Percentiles rank a stretch among this genome's conserved stretches.
These are phyloP conservation scores for Hyphodiscus sp. DNA, from an alignment of 2,329 filamentous ascomycete genomes.

Conservation along the genomic window DNA sequence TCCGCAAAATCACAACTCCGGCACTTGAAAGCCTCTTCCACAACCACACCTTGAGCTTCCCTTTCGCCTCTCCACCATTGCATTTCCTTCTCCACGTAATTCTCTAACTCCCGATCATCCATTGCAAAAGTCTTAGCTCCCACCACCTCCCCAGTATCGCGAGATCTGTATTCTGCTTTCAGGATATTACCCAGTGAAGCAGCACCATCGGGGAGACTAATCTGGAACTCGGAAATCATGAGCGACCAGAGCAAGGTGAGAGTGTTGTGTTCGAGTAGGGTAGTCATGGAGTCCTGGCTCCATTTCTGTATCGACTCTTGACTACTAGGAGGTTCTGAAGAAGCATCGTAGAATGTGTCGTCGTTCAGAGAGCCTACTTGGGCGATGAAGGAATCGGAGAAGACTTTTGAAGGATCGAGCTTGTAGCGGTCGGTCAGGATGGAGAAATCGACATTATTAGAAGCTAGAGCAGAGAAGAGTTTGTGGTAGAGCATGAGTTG, in stretches of 20 bases:
- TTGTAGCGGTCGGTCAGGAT: constrained; percentile 65
- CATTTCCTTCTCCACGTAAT: constrained; percentile 65
- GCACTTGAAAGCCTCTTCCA: constrained; percentile 88
- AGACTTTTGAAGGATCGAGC: constrained; percentile 56
- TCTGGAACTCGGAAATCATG: constrained; percentile 54
- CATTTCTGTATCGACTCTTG: constrained; percentile 24
- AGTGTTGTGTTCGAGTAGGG: constrained; percentile 50
- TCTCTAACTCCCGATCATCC: constrained; percentile 54
- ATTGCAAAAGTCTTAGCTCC: constrained; percentile 59
- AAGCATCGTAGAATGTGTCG: constrained; percentile 50
- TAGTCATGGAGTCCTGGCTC: constrained; percentile 31
- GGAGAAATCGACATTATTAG: constrained; percentile 62
- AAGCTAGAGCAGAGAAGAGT: constrained; percentile 70
- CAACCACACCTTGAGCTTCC: constrained; percentile 63
- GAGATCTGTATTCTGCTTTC: constrained; percentile 46
- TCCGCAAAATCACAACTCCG: constrained; percentile 76
- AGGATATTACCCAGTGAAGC: constrained; percentile 51
- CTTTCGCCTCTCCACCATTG: constrained; percentile 83
- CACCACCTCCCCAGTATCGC: constrained; percentile 42
- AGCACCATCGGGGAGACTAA: constrained; percentile 40
- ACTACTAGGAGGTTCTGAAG: constrained; percentile 24
- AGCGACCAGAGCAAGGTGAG: constrained; percentile 53
- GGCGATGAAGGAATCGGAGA: constrained; percentile 74
- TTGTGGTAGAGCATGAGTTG: constrained; percentile 88
- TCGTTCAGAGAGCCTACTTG: constrained; percentile 66